A percentile compares a stretch with the other conserved stretches of the same genome.
Evolutionary conservation across 2,329 filamentous ascomycete species (phyloP).

Genomic region (Aureobasidium vineae): DNA sequence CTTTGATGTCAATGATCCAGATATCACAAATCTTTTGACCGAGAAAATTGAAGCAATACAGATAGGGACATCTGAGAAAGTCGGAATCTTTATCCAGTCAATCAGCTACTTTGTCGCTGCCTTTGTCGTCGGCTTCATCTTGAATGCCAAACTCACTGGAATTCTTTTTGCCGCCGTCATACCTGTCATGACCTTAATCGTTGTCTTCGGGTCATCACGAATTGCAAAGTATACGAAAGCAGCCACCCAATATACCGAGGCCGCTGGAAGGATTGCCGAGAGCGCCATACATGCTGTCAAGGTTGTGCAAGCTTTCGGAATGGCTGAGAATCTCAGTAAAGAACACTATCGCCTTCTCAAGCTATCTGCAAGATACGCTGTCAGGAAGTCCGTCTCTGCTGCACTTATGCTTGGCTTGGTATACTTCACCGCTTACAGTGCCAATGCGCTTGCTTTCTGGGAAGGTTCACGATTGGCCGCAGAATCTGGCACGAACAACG

Average conservation of each 20-base stretch:
- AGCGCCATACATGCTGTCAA: conserved; percentile 49
- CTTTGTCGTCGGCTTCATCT: conserved; percentile 48
- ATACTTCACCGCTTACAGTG: conserved; percentile 48
- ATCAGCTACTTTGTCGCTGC: conserved; percentile 49
- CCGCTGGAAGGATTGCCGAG: conserved; percentile 47
- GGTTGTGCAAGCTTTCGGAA: conserved; percentile 51
- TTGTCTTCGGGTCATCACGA: conserved; percentile 44
- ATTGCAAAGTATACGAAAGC: conserved; percentile 44
- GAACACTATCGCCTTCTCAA: conserved; percentile 41
- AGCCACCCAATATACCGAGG: conserved; percentile 42
- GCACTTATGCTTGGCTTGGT: conserved; percentile 46
- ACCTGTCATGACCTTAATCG: conserved; percentile 48
- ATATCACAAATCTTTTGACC: conserved; percentile 49
- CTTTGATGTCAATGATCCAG: conserved; percentile 52
- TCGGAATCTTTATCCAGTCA: conserved; percentile 48
- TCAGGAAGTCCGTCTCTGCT: conserved; percentile 44
- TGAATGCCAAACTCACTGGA: conserved; percentile 45
- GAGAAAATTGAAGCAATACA: conserved; percentile 50
- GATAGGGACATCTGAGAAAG: conserved; percentile 49
- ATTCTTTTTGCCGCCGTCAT: conserved; percentile 50
- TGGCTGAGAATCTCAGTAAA: conserved; percentile 43
- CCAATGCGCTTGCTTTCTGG: conserved; percentile 50
- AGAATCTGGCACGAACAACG: conserved; percentile 37
- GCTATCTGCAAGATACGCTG: conserved; percentile 39
- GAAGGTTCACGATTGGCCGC: conserved; percentile 40